Evolutionary conservation across 192 early-diverging fungal genomes (phyloP).

Genomic region (Rhizoclosmatium sp.): DNA sequence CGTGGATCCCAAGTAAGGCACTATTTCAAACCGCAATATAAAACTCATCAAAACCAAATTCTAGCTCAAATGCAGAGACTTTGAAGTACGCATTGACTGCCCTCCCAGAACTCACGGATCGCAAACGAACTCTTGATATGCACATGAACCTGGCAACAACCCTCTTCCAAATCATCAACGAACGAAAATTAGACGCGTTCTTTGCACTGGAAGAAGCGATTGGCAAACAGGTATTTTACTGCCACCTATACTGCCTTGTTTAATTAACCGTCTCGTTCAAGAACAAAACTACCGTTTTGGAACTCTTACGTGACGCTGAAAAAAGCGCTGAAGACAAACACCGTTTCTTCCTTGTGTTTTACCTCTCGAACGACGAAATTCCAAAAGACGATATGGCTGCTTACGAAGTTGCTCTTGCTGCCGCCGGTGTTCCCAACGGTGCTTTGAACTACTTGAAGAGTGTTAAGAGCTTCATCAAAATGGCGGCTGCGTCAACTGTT

Average conservation of each 20-base stretch:
- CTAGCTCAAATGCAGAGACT: conserved; percentile 82
- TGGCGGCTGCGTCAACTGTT: conserved; percentile 46
- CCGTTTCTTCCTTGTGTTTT: conserved; percentile 88
- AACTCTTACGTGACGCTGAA: conserved; percentile 84
- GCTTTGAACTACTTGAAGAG: conserved; percentile 84
- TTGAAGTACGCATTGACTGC: conserved; percentile 90
- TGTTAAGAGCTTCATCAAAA: conserved; percentile 54
- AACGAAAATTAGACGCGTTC: conserved; percentile 91
- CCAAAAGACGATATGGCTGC: conserved; percentile 84
- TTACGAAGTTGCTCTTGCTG: conserved; percentile 79
- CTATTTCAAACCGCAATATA: background rate
- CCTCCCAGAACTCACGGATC: conserved; percentile 93
- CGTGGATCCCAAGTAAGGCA: conserved; percentile 62
- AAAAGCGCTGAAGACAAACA: conserved; percentile 87
- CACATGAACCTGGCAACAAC: conserved; percentile 98
- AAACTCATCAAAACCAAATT: conserved; percentile 8
- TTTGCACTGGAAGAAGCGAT: conserved; percentile 95
- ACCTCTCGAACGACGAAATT: conserved; percentile 75
- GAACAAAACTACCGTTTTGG: conserved; percentile 80
- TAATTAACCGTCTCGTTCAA: conserved; percentile 33
- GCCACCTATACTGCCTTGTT: background rate
- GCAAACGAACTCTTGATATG: conserved; percentile 94
- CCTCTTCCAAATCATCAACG: conserved; percentile 87
- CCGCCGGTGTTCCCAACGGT: conserved; percentile 76
- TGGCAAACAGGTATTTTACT: conserved; percentile 66